A percentile compares a stretch with the other conserved stretches of the same genome.
phyloP scores from a whole-genome alignment of 768 basidiomycete species.

The Mycena epipterygia region DNA sequence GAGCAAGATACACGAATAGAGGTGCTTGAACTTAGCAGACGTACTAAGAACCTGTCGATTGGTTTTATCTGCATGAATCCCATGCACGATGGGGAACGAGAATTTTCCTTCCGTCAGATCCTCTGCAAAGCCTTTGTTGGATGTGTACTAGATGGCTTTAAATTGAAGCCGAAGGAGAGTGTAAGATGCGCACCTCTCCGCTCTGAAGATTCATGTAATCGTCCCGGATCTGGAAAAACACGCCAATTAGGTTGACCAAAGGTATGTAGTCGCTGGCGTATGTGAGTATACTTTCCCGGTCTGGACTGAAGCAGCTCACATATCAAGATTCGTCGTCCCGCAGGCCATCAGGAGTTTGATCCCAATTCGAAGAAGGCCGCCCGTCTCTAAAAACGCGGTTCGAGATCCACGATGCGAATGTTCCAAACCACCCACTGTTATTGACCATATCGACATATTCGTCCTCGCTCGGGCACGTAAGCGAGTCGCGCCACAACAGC shows the following conservation, averaged over 20 bases:
- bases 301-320: constrained; percentile 58
- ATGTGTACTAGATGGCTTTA: constrained; percentile 62
- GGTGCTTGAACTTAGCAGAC: constrained; percentile 59
- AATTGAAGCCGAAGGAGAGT: not conserved
- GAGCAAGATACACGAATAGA: constrained; percentile 31
- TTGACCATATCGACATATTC: constrained; percentile 98
- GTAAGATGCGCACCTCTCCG: constrained; percentile 68
- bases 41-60: constrained; percentile 69
- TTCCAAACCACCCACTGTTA: constrained; percentile 72
- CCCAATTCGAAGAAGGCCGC: constrained; percentile 91
- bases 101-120: constrained; percentile 88
- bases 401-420: not conserved
- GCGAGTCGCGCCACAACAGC: constrained; percentile 92
- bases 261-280: constrained; percentile 86
- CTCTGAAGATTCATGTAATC: constrained; percentile 97
- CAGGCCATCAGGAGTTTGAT: constrained; percentile 98
- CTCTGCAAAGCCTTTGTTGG: constrained; percentile 78
- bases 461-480: constrained; percentile 93
- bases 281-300: not conserved
- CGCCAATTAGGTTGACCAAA: constrained; percentile 92
- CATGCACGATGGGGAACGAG: constrained; percentile 84
- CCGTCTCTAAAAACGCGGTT: constrained; percentile 78
- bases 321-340: constrained; percentile 68
- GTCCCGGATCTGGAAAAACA: constrained; percentile 98
- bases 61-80: constrained; percentile 65